phyloP scores from a whole-genome alignment of 257 asterid species.

The Primulina huaijiensis region DNA sequence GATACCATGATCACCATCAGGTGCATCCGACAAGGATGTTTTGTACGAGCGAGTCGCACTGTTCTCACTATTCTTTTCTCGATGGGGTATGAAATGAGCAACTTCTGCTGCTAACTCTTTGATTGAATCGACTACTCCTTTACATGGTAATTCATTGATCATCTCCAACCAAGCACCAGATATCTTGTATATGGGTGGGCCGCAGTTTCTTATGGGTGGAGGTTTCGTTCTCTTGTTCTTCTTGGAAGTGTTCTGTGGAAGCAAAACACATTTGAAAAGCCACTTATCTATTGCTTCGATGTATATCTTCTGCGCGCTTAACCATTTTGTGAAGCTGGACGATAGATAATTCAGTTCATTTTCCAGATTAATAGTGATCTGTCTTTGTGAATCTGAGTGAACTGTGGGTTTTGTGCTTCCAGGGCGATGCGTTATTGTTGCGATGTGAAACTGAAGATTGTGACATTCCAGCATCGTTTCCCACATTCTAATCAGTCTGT shows the following conservation, averaged over 20 bases:
- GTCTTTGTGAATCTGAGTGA: conserved; percentile 60
- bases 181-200: conserved; percentile 90
- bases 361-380: conserved; percentile 50
- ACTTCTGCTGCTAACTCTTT: conserved; percentile 43
- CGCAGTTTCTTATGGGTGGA: conserved; percentile 52
- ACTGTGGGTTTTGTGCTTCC: conserved; percentile 42
- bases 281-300: conserved; percentile 75
- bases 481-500: conserved; percentile 93
- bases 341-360: conserved; percentile 49
- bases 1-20: conserved; percentile 7
- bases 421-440: conserved; percentile 62
- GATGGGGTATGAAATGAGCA: conserved; percentile 44
- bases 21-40: conserved; percentile 12
- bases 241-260: conserved; percentile 53
- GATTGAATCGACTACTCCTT: conserved; percentile 40
- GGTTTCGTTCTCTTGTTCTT: conserved; percentile 52
- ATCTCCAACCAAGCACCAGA: conserved; percentile 77
- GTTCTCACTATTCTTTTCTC: conserved; percentile 42
- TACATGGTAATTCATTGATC: conserved; percentile 38
- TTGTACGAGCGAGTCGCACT: conserved; percentile 18
- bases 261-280: conserved; percentile 74
- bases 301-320: conserved; percentile 63
- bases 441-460: conserved; percentile 73
- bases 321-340: conserved; percentile 80
- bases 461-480: conserved; percentile 74